Conservation (phyloP, 352 stramenopile species). For the Lagenidium sp. region DNA sequence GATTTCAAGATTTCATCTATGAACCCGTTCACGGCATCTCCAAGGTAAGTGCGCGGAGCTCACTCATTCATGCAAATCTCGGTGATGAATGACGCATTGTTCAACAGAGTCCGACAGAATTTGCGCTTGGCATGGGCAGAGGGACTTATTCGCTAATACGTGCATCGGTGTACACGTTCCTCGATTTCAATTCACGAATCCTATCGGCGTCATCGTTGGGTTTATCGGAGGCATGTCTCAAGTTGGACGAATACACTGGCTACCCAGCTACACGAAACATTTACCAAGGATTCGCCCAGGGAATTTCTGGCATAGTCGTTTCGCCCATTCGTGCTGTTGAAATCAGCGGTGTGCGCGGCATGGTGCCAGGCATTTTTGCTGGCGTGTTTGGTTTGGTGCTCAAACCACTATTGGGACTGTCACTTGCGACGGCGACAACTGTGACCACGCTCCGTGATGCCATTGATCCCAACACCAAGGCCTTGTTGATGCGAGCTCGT, state of each 20-base stretch:
- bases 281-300: constrained; percentile 81
- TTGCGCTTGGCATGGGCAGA: constrained; percentile 67
- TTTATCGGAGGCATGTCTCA: constrained; percentile 77
- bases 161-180: constrained; percentile 76
- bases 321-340: constrained; percentile 80
- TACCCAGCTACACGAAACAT: constrained; percentile 81
- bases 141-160: constrained; percentile 80
- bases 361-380: constrained; percentile 69
- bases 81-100: neutral
- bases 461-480: constrained; percentile 72
- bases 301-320: constrained; percentile 76
- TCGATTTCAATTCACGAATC: constrained; percentile 87
- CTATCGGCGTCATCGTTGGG: constrained; percentile 70
- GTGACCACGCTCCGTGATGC: constrained; percentile 70
- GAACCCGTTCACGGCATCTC: constrained; percentile 73
- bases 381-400: constrained; percentile 74
- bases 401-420: constrained; percentile 73
- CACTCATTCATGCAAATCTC: too few species aligned
- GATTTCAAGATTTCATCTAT: constrained; percentile 78
- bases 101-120: constrained; percentile 56
- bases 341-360: constrained; percentile 59
- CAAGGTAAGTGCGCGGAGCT: constrained; percentile 25
- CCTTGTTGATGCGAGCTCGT: constrained; percentile 60
- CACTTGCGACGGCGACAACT: constrained; percentile 62
- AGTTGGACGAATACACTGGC: constrained; percentile 83